Conservation (phyloP, 2,329 filamentous ascomycete species). For the Fusarium odoratissimum region DNA sequence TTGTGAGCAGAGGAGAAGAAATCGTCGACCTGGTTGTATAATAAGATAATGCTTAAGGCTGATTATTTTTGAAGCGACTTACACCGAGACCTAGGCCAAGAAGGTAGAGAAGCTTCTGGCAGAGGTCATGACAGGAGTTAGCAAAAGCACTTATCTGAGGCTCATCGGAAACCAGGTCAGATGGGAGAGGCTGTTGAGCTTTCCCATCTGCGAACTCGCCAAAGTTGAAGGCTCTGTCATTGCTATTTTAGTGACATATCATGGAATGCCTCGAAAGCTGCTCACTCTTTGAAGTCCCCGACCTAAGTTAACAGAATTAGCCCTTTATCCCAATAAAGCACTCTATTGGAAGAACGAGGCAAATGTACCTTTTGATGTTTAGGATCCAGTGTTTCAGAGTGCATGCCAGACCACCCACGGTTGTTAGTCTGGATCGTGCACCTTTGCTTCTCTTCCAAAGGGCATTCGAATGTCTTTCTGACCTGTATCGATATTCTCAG, state of each 20-base stretch:
- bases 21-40: slow-evolving; percentile 54
- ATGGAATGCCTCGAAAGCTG: background rate
- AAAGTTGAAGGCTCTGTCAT: slow-evolving; percentile 86
- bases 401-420: slow-evolving; percentile 88
- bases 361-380: slow-evolving; percentile 75
- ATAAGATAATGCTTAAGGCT: slow-evolving; percentile 4
- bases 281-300: slow-evolving; percentile 89
- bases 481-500: slow-evolving; percentile 58
- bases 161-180: slow-evolving; percentile 69
- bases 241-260: background rate
- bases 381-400: slow-evolving; percentile 88
- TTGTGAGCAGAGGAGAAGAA: slow-evolving; percentile 68
- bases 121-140: slow-evolving; percentile 76
- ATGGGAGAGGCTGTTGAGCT: slow-evolving; percentile 81
- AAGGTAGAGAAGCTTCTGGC: slow-evolving; percentile 77
- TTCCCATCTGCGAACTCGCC: slow-evolving; percentile 77
- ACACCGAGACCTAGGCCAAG: slow-evolving; percentile 82
- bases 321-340: background rate
- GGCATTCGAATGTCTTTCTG: slow-evolving; percentile 76
- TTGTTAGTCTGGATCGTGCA: slow-evolving; percentile 85
- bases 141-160: slow-evolving; percentile 74
- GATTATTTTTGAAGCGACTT: slow-evolving; percentile 36
- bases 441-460: slow-evolving; percentile 76
- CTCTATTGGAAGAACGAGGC: background rate
- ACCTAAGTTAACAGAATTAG: slow-evolving; percentile 58